phyloP scores from a whole-genome alignment of 2,329 filamentous ascomycete species.

The Xylariaceae sp. region DNA sequence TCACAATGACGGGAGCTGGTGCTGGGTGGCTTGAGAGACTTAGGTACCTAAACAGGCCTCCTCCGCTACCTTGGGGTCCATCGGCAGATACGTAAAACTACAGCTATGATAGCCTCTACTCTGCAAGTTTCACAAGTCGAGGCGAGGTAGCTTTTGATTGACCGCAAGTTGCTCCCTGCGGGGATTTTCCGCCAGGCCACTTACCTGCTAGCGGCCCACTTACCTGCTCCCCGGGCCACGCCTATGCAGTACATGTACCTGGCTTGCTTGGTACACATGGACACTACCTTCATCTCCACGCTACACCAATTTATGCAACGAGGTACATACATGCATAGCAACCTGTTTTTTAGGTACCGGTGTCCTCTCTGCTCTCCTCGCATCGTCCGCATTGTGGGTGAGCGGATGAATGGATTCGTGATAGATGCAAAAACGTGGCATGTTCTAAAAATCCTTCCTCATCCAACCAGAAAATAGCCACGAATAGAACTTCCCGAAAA shows the following conservation, averaged over 20 bases:
- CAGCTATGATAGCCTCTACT: slow-evolving; percentile 6
- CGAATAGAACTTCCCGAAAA: slow-evolving; percentile 7
- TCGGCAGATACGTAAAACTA: slow-evolving; percentile 15
- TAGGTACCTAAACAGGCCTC: slow-evolving; percentile 7
- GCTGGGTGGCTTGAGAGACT: slow-evolving; percentile 6
- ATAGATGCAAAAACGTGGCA: slow-evolving; percentile 6
- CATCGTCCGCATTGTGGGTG: too few relatives aligned
- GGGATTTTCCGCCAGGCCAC: slow-evolving; percentile 24
- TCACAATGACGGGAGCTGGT: slow-evolving; percentile 2
- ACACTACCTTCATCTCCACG: slow-evolving; percentile 14
- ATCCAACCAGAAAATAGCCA: slow-evolving; percentile 9
- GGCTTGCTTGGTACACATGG: slow-evolving; percentile 13
- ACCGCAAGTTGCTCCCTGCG: slow-evolving; percentile 24
- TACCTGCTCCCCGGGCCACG: slow-evolving; percentile 20
- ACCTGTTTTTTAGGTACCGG: too few relatives aligned
- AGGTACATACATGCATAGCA: too few relatives aligned
- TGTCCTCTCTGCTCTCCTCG: too few relatives aligned
- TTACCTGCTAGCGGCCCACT: slow-evolving; percentile 21
- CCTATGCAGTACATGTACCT: slow-evolving; percentile 4
- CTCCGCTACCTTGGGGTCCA: slow-evolving; percentile 14
- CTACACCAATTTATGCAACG: slow-evolving; percentile 1
- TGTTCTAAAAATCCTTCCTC: slow-evolving; percentile 10
- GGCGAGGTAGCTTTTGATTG: slow-evolving; percentile 18
- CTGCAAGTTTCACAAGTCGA: slow-evolving; percentile 14
- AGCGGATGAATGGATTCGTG: not conserved